phyloP scores from a whole-genome alignment of 1,139 yeast genomes.

The Scheffersomyces segobiensis region DNA sequence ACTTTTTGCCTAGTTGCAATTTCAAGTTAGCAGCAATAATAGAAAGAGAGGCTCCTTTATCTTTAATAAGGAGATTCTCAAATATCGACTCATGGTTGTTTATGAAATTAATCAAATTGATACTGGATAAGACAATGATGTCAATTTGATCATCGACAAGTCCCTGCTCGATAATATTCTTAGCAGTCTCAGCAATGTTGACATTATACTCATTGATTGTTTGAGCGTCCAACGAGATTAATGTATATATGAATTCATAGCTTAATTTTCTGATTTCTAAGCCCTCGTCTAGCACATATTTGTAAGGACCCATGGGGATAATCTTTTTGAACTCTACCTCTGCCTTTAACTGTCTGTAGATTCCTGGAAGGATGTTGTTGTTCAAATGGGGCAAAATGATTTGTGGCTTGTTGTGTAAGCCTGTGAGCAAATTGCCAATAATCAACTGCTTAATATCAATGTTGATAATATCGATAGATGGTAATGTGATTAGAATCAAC shows the following conservation, averaged over 20 bases:
- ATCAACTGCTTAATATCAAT: slow-evolving; percentile 56
- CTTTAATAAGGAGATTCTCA: slow-evolving; percentile 15
- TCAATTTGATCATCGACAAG: slow-evolving; percentile 41
- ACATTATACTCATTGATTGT: slow-evolving; percentile 18
- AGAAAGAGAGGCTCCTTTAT: slow-evolving; percentile 20
- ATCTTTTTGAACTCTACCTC: slow-evolving; percentile 59
- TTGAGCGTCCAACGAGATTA: slow-evolving; percentile 32
- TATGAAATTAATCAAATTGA: slow-evolving; percentile 32
- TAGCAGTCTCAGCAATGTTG: slow-evolving; percentile 24
- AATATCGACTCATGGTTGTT: slow-evolving; percentile 13
- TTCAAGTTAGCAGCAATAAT: slow-evolving; percentile 24
- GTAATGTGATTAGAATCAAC: slow-evolving; percentile 8
- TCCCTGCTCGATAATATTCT: slow-evolving; percentile 33
- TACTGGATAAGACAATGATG: slow-evolving; percentile 37
- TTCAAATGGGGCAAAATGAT: slow-evolving; percentile 12
- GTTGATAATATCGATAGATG: slow-evolving; percentile 23
- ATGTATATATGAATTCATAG: slow-evolving; percentile 67
- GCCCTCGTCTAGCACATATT: slow-evolving; percentile 79
- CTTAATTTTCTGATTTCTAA: slow-evolving; percentile 71
- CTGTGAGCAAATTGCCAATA: slow-evolving; percentile 59
- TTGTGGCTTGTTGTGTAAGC: slow-evolving; percentile 47
- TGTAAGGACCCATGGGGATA: slow-evolving; percentile 86
- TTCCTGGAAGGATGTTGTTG: slow-evolving; percentile 37
- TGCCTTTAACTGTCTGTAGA: slow-evolving; percentile 58
- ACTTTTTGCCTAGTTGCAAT: slow-evolving; percentile 34